These are phyloP conservation scores for Hanseniaspora mollemarum DNA, from an alignment of 805 yeast species.

Conservation along the genomic window DNA sequence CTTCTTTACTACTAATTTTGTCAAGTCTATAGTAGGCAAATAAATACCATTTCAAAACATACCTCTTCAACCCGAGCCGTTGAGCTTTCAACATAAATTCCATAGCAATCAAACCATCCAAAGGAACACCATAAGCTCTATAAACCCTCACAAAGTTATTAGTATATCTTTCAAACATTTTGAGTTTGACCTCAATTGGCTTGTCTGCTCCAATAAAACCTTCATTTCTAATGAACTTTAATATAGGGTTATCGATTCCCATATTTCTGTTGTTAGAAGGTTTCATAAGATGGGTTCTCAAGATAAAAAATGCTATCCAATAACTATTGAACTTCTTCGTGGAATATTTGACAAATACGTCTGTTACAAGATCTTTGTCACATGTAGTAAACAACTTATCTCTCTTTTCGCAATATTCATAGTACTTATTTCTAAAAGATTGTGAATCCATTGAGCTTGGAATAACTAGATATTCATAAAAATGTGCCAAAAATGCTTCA, in stretches of 20 bases:
- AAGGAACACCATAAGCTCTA: not conserved
- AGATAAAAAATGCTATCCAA: slow-evolving; percentile 14
- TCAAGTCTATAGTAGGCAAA: not conserved
- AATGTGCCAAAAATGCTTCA: slow-evolving; percentile 8
- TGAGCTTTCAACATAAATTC: slow-evolving; percentile 6
- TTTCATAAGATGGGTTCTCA: slow-evolving; percentile 11
- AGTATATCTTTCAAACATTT: slow-evolving; percentile 8
- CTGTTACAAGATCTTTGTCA: slow-evolving; percentile 3
- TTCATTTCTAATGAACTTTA: not conserved
- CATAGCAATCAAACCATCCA: slow-evolving; percentile 1
- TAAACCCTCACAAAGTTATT: slow-evolving; percentile 2
- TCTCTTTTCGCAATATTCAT: slow-evolving; percentile 14
- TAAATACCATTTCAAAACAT: slow-evolving; percentile 8
- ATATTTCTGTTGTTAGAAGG: not conserved
- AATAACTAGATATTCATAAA: slow-evolving; percentile 5
- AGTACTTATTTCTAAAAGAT: slow-evolving; percentile 7
- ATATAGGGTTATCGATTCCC: slow-evolving; percentile 1
- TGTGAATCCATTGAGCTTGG: slow-evolving; percentile 3
- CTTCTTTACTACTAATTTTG: not conserved
- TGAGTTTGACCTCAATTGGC: not conserved
- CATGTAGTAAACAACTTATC: slow-evolving; percentile 1
- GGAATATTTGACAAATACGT: slow-evolving; percentile 3
- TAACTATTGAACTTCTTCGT: not conserved
- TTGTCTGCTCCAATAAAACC: not conserved
- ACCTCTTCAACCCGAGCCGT: not conserved